Evolutionary conservation across 352 stramenopile species (phyloP).

Genomic region (Globisporangium spinosum): DNA sequence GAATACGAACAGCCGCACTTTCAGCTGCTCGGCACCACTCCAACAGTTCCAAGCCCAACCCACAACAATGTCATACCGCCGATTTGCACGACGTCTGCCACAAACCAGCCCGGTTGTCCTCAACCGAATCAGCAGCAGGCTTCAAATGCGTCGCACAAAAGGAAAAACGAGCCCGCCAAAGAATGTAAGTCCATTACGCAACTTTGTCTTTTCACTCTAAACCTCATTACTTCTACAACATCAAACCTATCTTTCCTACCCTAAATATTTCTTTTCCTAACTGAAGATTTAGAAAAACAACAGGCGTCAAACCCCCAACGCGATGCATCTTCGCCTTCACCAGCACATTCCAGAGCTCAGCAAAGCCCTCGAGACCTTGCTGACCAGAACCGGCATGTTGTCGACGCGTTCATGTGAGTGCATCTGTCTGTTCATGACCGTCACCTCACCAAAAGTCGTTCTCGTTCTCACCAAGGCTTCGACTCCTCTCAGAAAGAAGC

Average conservation of each 20-base stretch:
- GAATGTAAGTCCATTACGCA: slow-evolving; percentile 15
- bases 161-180: neutral
- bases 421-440: neutral
- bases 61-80: neutral
- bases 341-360: neutral
- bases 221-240: slow-evolving; percentile 21
- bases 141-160: slow-evolving; percentile 4
- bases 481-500: slow-evolving; percentile 29
- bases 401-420: slow-evolving; percentile 35
- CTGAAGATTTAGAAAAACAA: slow-evolving; percentile 15
- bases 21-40: slow-evolving; percentile 13
- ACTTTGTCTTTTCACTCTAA: slow-evolving; percentile 10
- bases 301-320: slow-evolving; percentile 1
- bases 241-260: slow-evolving; percentile 18
- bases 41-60: neutral
- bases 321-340: neutral
- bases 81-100: neutral
- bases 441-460: neutral
- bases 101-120: neutral
- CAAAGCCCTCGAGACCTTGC: neutral
- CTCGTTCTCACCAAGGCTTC: neutral
- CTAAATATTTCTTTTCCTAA: slow-evolving; percentile 19
- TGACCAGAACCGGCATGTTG: slow-evolving; percentile 8
- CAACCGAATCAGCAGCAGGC: neutral
- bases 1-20: slow-evolving; percentile 5